These are phyloP conservation scores for Myxozyma geophila DNA, from an alignment of 805 yeast genomes.

Conservation along the genomic window DNA sequence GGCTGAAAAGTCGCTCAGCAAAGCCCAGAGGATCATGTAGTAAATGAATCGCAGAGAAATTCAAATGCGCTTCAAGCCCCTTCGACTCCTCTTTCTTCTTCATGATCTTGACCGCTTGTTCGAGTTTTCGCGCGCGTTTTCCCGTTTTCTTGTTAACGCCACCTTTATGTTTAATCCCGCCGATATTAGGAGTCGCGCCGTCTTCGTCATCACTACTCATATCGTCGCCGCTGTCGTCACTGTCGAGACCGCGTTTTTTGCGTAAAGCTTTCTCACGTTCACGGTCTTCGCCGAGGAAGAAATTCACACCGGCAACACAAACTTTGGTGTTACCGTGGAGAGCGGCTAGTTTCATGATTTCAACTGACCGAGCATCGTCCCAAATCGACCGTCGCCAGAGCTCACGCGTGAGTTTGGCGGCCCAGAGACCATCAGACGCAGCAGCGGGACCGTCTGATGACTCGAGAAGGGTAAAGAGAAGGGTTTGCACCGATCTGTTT, in stretches of 20 bases:
- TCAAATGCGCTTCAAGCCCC: conserved; percentile 65
- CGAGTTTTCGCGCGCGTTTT: conserved; percentile 80
- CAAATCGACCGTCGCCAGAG: conserved; percentile 97
- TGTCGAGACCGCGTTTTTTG: conserved; percentile 54
- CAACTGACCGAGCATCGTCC: conserved; percentile 98
- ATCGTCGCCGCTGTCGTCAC: conserved; percentile 56
- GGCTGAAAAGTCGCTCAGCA: conserved; percentile 79
- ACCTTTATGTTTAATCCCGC: conserved; percentile 72
- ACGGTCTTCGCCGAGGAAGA: conserved; percentile 93
- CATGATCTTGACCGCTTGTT: conserved; percentile 67
- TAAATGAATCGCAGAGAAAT: conserved; percentile 92
- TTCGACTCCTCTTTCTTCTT: conserved; percentile 57
- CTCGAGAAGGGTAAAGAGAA: conserved; percentile 83
- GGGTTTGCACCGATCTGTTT: conserved; percentile 88
- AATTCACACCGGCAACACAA: conserved; percentile 84
- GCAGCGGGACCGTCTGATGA: conserved; percentile 32
- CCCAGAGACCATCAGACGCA: conserved; percentile 90
- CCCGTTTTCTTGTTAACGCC: conserved; percentile 80
- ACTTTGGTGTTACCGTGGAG: conserved; percentile 85
- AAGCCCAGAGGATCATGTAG: conserved; percentile 97
- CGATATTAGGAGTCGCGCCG: conserved; percentile 14
- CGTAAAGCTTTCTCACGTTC: conserved; percentile 85
- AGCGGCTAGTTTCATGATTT: conserved; percentile 95
- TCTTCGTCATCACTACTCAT: conserved; percentile 48
- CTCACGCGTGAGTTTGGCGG: conserved; percentile 91